Evolutionary conservation across 176 grass and related monocot genomes (phyloP), one percentile per base, ranked within the genome.

Genomic region (Pontederia crassipes): DNA sequence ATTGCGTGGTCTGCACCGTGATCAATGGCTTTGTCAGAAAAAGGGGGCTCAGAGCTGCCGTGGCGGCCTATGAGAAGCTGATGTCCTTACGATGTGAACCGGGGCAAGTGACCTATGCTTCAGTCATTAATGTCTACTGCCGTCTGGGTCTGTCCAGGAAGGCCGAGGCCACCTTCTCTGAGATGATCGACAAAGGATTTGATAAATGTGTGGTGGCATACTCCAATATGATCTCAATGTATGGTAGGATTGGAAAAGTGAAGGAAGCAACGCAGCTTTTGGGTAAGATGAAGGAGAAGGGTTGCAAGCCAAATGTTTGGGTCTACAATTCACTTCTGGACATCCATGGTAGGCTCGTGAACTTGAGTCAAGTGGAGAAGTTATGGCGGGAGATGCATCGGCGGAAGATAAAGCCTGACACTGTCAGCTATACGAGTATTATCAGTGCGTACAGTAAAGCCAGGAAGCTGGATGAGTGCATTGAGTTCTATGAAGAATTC

Each of bases 251-350:
- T 59, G 78, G 76, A 20, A 82, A 81, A 29, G 78, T 73, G 0
- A 82, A 75, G 9, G 84, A 97, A 46, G 92, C 92, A 56, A 91
- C 64, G 67, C 71, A 67, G 73, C 78, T 97, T 46, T 72, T 97
- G 16, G 84, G 81, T 2, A 61, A 80, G 81, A 97, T 97, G 92
- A 97, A 97, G 79, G 75, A 85, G 77, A 91, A 83, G 17, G 81
- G 81, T 65, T 97, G 84, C 46, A 73, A 76, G 72, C 92, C 92
- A 28, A 97, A 97, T 24, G 73, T 81, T 2, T 81, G 74, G 55
- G 87, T 97, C 24, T 97, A 97, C 74, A 97, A 97, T 75, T 85
- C 92, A 32, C 87, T 97, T 14, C 58, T 97, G n/a, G 87, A 97
- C 83, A 83, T 88, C 78, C 83, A 82, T 35, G 81, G 87, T 24